These are phyloP conservation scores for Fusarium camptoceras DNA, from an alignment of 2,329 filamentous ascomycete genomes.

Conservation along the genomic window DNA sequence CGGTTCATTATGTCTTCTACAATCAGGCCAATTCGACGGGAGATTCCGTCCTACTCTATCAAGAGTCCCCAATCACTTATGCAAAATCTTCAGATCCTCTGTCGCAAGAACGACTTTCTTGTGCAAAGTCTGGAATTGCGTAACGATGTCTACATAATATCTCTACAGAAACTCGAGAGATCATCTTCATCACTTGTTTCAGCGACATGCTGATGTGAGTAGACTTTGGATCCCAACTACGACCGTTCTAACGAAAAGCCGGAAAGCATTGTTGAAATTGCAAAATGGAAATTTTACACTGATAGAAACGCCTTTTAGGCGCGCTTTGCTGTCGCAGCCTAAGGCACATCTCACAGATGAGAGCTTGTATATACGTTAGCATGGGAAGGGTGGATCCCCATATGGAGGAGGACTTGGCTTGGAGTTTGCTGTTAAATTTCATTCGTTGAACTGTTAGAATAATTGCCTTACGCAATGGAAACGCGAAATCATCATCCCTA, in stretches of 20 bases:
- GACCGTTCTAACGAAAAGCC: no score
- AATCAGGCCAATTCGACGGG: background rate
- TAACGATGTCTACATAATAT: background rate
- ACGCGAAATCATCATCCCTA: no score
- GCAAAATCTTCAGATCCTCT: background rate
- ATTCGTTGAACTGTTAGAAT: background rate
- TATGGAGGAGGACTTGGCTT: background rate
- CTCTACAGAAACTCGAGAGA: no score
- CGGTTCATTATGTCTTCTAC: background rate
- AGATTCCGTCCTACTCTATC: background rate
- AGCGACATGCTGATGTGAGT: background rate
- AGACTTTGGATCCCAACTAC: background rate
- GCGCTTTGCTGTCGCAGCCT: no score
- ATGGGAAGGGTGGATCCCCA: background rate
- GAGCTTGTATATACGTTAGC: background rate
- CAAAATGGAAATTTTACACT: no score
- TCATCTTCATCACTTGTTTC: no score
- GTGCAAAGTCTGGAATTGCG: background rate
- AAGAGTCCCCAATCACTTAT: background rate
- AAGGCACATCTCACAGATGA: no score
- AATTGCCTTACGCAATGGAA: no score
- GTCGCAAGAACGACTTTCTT: background rate
- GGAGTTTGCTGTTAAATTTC: background rate
- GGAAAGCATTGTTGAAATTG: no score
- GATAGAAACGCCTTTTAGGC: no score